These are phyloP conservation scores for Psilocybe cubensis DNA, from an alignment of 768 basidiomycete genomes.

Conservation along the genomic window DNA sequence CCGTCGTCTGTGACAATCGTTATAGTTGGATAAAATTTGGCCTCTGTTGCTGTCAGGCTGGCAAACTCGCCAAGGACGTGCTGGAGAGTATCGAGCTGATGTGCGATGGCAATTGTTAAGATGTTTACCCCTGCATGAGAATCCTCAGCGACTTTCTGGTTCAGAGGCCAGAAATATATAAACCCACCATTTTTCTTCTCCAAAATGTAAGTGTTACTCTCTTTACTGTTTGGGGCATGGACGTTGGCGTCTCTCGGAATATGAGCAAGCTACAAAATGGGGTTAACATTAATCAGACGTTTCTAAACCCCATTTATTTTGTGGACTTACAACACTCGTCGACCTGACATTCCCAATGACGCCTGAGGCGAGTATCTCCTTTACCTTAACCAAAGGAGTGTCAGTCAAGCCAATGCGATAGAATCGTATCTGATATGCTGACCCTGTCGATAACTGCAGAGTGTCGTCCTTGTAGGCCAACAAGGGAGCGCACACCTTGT, in stretches of 20 bases:
- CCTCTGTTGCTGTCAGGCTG: slow-evolving; percentile 26
- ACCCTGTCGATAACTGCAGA: slow-evolving; percentile 31
- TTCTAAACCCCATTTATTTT: too few relatives aligned
- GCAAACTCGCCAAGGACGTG: slow-evolving; percentile 34
- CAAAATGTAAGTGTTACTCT: background rate
- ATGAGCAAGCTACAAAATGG: background rate
- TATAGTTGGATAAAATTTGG: slow-evolving; percentile 28
- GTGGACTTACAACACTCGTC: background rate
- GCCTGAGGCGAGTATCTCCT: background rate
- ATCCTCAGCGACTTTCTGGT: background rate
- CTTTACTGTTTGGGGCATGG: background rate
- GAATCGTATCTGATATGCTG: slow-evolving; percentile 3
- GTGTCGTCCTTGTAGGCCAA: slow-evolving; percentile 27
- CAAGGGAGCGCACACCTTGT: slow-evolving; percentile 32
- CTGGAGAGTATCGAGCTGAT: slow-evolving; percentile 31
- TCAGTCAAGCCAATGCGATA: slow-evolving; percentile 21
- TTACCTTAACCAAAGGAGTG: background rate
- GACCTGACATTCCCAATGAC: slow-evolving; percentile 2
- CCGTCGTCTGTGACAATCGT: slow-evolving; percentile 11
- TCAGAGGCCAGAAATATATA: background rate
- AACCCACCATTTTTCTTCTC: slow-evolving; percentile 1
- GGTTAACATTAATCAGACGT: background rate
- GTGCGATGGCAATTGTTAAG: slow-evolving; percentile 20
- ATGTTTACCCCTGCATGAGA: background rate
- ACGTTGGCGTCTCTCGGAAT: background rate